Evolutionary conservation across 768 basidiomycete species (phyloP).

Genomic region (Dioszegia aurantiaca): DNA sequence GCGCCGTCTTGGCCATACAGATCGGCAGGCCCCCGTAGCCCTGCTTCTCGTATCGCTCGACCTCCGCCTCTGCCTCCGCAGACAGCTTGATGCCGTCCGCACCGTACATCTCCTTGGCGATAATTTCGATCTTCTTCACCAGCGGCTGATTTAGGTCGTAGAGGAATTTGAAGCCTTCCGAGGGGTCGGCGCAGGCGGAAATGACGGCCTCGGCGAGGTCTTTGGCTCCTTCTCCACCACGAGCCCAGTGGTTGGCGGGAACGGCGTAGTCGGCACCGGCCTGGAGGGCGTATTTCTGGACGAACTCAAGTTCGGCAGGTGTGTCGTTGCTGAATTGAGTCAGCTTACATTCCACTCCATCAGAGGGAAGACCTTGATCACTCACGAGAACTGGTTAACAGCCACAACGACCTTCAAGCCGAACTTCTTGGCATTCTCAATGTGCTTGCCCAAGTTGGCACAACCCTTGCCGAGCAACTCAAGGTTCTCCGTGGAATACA

Average conservation of each 20-base stretch:
- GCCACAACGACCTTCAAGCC: constrained; percentile 94
- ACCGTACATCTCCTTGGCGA: constrained; percentile 88
- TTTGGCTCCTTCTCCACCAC: constrained; percentile 86
- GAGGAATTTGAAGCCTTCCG: constrained; percentile 77
- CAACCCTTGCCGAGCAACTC: constrained; percentile 85
- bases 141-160: constrained; percentile 82
- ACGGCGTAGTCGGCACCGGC: constrained; percentile 93
- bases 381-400: constrained; percentile 91
- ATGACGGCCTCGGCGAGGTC: constrained; percentile 91
- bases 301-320: constrained; percentile 77
- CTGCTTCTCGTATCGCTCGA: constrained; percentile 87
- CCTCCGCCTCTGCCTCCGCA: constrained; percentile 75
- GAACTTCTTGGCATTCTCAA: constrained; percentile 91
- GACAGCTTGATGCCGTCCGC: constrained; percentile 86
- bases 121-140: constrained; percentile 80
- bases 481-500: constrained; percentile 90
- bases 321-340: constrained; percentile 71
- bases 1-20: constrained; percentile 97
- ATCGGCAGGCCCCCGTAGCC: constrained; percentile 63
- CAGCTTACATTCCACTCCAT: background rate
- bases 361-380: constrained; percentile 26
- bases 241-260: constrained; percentile 95
- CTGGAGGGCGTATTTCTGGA: constrained; percentile 72
- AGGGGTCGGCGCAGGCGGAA: constrained; percentile 70
- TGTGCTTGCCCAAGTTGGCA: constrained; percentile 88